Evolutionary conservation across 2,329 filamentous ascomycete species (phyloP), one percentile per base, ranked within the genome.

Genomic region (Sclerotiophoma versabilis): DNA sequence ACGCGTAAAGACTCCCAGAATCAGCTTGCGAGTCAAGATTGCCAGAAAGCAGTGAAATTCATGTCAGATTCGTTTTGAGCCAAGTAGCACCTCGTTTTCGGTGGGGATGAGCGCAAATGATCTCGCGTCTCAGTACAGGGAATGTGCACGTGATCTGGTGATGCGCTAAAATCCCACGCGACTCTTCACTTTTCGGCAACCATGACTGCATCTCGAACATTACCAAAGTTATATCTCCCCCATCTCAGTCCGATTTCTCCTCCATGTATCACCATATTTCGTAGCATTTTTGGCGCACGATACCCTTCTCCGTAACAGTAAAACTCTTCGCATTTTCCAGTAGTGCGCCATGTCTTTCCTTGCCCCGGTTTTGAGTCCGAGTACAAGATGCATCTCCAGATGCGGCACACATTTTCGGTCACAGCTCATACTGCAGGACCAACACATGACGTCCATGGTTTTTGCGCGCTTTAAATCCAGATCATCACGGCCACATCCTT

Each of bases 381-480:
- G 11, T 30, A 29, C 45, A 19, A 44, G 45, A 49, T 42, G 23
- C 19, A 47, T 37, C 11, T 8, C 29, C n/a, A 26, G 39, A 36
- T 39, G 22, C n/a, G 39, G 39, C 12, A 27, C 19, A 32, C 30
- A 22, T 6, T 32, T 26, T 17, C 43, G 25, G 12, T 32, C 26
- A 20, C 30, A 27, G 26, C 32, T 25, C 5, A 14, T 20, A 43
- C 19, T 36, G 5, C 30, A 15, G 12, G 15, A 34, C 8, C 39
- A 45, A 34, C 14, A 23, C 11, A 14, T 8, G 4, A 12, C 5
- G 1, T 36, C 11, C 11, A 20, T 12, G 8, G 3, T 29, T 11
- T 23, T 34, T 15, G 45, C 29, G 11, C 51, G 51, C 15, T 45
- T 45, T 34, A 49, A 45, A 2, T 54, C 51, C 5, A 19, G 14